Evolutionary conservation across 2,329 filamentous ascomycete species (phyloP).

Genomic region (Aspergillus tamarii): DNA sequence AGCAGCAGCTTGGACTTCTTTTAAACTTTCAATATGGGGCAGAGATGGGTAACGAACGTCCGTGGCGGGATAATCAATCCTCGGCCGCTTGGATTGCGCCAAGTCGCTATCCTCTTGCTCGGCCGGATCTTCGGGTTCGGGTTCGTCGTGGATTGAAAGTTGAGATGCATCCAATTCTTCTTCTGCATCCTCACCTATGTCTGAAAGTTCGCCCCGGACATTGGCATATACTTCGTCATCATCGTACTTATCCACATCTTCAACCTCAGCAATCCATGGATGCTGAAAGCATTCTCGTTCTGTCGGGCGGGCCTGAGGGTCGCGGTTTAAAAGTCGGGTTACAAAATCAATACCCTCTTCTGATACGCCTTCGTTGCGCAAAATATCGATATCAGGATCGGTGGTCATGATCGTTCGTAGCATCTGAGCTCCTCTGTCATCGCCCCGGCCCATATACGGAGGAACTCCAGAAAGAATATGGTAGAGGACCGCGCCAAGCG

Average conservation of each 20-base stretch:
- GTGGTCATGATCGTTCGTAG: slow-evolving; percentile 81
- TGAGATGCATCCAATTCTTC: slow-evolving; percentile 61
- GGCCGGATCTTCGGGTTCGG: slow-evolving; percentile 36
- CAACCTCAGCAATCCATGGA: slow-evolving; percentile 68
- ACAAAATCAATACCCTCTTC: slow-evolving; percentile 73
- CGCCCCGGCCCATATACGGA: slow-evolving; percentile 78
- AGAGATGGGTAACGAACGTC: slow-evolving; percentile 49
- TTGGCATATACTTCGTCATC: slow-evolving; percentile 64
- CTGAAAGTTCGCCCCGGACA: slow-evolving; percentile 38
- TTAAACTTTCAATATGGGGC: slow-evolving; percentile 42
- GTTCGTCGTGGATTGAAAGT: slow-evolving; percentile 61
- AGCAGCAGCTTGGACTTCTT: slow-evolving; percentile 29
- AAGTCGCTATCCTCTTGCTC: slow-evolving; percentile 36
- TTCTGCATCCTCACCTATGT: slow-evolving; percentile 43
- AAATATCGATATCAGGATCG: slow-evolving; percentile 66
- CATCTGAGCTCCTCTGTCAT: slow-evolving; percentile 77
- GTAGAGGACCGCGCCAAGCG: slow-evolving; percentile 88
- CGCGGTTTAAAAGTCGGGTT: slow-evolving; percentile 75
- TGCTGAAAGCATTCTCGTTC: slow-evolving; percentile 71
- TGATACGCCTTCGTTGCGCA: slow-evolving; percentile 65
- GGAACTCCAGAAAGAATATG: slow-evolving; percentile 78
- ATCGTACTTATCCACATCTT: slow-evolving; percentile 63
- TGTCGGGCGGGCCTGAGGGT: slow-evolving; percentile 75
- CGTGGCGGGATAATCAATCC: slow-evolving; percentile 33
- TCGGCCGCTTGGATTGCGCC: slow-evolving; percentile 40